Percentiles rank a stretch among this genome's conserved stretches.
Evolutionary conservation across 768 basidiomycete genomes (phyloP).

Genomic region (Suillus tomentosus): DNA sequence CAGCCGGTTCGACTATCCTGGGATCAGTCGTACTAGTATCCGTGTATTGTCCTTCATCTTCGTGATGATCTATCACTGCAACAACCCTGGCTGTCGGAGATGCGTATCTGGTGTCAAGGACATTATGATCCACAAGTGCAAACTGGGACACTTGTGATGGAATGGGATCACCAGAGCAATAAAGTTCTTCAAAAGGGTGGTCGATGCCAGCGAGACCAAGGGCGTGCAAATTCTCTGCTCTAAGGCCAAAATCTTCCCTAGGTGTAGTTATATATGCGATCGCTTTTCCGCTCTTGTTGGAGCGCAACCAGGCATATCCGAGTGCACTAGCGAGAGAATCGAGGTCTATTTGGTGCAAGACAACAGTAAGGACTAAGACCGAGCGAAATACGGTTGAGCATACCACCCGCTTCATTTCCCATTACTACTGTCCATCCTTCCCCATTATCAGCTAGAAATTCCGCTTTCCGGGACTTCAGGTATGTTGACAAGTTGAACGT

Average conservation of each 20-base stretch:
- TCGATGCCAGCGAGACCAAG: background rate
- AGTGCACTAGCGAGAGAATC: slow-evolving; percentile 88
- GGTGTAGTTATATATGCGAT: slow-evolving; percentile 76
- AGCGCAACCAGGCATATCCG: slow-evolving; percentile 77
- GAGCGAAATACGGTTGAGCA: slow-evolving; percentile 3
- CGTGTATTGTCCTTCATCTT: slow-evolving; percentile 72
- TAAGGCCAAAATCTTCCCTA: slow-evolving; percentile 69
- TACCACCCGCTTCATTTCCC: slow-evolving; percentile 98
- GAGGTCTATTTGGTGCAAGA: slow-evolving; percentile 58
- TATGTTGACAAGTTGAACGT: slow-evolving; percentile 37
- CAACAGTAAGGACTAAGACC: slow-evolving; percentile 2
- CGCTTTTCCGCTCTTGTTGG: slow-evolving; percentile 49
- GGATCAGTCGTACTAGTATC: slow-evolving; percentile 53
- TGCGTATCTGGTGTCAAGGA: slow-evolving; percentile 49
- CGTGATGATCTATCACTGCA: slow-evolving; percentile 89
- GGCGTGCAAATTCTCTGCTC: slow-evolving; percentile 41
- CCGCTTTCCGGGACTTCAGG: slow-evolving; percentile 50
- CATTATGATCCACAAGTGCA: slow-evolving; percentile 92
- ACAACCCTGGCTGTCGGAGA: slow-evolving; percentile 52
- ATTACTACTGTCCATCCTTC: slow-evolving; percentile 82
- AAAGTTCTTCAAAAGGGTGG: slow-evolving; percentile 46
- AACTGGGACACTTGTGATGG: slow-evolving; percentile 51
- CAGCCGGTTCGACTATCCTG: slow-evolving; percentile 66
- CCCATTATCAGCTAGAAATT: slow-evolving; percentile 61
- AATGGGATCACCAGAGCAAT: slow-evolving; percentile 64